Conservation (phyloP, 2,329 filamentous ascomycete species). For the Byssochlamys sp. region DNA sequence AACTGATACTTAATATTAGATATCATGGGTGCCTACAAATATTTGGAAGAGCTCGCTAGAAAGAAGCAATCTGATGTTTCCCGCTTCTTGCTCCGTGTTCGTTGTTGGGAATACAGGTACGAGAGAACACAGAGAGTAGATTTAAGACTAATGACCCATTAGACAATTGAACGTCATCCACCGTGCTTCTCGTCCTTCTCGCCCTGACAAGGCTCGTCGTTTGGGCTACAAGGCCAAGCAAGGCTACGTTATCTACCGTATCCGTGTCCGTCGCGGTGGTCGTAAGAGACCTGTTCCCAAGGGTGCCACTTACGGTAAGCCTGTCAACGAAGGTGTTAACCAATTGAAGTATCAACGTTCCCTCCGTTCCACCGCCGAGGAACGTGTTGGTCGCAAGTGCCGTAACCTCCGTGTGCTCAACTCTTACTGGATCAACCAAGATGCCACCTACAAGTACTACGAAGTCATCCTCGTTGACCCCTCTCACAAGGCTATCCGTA, state of each 20-base stretch:
- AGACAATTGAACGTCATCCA: constrained; percentile 99
- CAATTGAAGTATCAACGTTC: constrained; percentile 99
- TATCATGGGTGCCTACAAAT: too few relatives aligned
- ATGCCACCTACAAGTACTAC: constrained; percentile 99
- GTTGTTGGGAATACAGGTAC: too few relatives aligned
- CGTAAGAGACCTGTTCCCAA: constrained; percentile 93
- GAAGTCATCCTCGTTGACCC: constrained; percentile 99
- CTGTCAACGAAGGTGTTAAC: constrained; percentile 99
- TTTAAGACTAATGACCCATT: too few relatives aligned
- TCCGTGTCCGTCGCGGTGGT: constrained; percentile 95
- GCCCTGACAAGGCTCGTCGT: constrained; percentile 99
- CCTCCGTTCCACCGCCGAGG: constrained; percentile 92
- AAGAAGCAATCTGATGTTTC: too few relatives aligned
- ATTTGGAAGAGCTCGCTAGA: too few relatives aligned
- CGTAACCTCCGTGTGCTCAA: constrained; percentile 98
- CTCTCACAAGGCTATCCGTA: constrained; percentile 99
- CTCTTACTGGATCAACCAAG: constrained; percentile 99
- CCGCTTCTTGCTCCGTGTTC: too few relatives aligned
- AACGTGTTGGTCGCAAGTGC: constrained; percentile 98
- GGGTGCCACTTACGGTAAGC: constrained; percentile 99
- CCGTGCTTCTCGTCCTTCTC: constrained; percentile 93
- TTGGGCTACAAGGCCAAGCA: constrained; percentile 99
- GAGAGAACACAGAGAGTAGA: too few relatives aligned
- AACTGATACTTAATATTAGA: too few relatives aligned
- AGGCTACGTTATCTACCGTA: constrained; percentile 99